A percentile compares a stretch with the other conserved stretches of the same genome.
Evolutionary conservation across 169 alveolate genomes (phyloP).

Genomic region (Eimeria maxima): DNA sequence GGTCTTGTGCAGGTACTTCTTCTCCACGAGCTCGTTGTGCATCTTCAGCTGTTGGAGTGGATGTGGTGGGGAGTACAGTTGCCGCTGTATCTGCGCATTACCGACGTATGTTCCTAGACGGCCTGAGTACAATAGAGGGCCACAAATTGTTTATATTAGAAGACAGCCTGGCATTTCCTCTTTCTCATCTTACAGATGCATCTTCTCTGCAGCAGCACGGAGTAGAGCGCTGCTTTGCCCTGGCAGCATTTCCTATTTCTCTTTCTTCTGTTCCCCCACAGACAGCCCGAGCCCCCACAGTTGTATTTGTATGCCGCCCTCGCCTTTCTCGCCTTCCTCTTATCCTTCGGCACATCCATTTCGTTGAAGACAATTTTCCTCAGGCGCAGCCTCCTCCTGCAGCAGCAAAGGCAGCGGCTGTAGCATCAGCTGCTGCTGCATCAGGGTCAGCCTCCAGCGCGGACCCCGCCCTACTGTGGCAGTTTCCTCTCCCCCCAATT

Average conservation of each 20-base stretch:
- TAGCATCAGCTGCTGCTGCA: conserved; percentile 1
- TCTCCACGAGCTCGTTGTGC: not conserved
- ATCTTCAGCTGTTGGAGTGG: not conserved
- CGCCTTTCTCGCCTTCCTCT: conserved; percentile 72
- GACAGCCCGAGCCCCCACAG: conserved; percentile 66
- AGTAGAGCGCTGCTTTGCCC: conserved; percentile 80
- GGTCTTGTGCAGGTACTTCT: not conserved
- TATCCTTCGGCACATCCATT: conserved; percentile 46
- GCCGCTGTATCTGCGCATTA: conserved; percentile 10
- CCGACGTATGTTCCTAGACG: conserved; percentile 68
- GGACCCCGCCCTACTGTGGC: conserved; percentile 1
- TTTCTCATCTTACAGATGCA: conserved; percentile 63
- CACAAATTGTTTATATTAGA: conserved; percentile 68
- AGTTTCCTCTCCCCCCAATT: conserved; percentile 47
- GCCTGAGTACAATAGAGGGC: conserved; percentile 67
- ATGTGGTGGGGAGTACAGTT: conserved; percentile 37
- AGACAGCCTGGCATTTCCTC: conserved; percentile 72
- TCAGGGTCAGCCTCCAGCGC: not conserved
- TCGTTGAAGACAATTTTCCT: conserved; percentile 56
- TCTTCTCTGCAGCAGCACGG: conserved; percentile 81
- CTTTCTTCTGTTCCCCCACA: conserved; percentile 30
- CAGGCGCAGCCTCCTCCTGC: conserved; percentile 70
- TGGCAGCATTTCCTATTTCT: conserved; percentile 53
- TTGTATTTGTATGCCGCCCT: conserved; percentile 75
- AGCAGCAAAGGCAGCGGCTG: not conserved